Percentiles rank a stretch among this genome's conserved stretches.
phyloP scores from a whole-genome alignment of 2,329 filamentous ascomycete species.

The Stagonosporopsis cucurbitacearum region DNA sequence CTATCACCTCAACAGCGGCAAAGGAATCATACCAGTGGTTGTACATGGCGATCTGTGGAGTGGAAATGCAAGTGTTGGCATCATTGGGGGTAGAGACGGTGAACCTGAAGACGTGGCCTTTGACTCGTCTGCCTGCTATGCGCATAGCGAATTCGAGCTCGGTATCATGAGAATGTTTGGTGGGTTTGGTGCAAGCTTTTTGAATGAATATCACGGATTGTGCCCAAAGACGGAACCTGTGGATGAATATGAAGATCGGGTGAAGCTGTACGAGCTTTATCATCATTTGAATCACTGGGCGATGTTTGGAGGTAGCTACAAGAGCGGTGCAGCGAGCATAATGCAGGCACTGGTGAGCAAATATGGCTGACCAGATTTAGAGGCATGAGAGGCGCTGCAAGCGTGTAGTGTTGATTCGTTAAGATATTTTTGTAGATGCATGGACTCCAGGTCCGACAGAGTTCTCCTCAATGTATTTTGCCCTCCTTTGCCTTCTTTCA shows the following conservation, averaged over 20 bases:
- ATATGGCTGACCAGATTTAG: constrained; percentile 58
- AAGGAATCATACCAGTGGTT: constrained; percentile 75
- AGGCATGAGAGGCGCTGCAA: not conserved
- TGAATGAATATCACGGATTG: constrained; percentile 76
- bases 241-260: constrained; percentile 83
- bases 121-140: constrained; percentile 82
- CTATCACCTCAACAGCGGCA: constrained; percentile 64
- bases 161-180: constrained; percentile 98
- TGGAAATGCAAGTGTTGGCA: constrained; percentile 76
- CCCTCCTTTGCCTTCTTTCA: not conserved
- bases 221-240: constrained; percentile 81
- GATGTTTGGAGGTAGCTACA: constrained; percentile 83
- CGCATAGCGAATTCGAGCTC: constrained; percentile 86
- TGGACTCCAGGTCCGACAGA: constrained; percentile 1
- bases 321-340: constrained; percentile 75
- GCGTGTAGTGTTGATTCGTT: constrained; percentile 4
- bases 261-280: constrained; percentile 85
- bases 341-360: constrained; percentile 77
- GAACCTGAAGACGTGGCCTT: constrained; percentile 83
- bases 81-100: constrained; percentile 59
- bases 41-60: constrained; percentile 95
- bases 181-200: constrained; percentile 75
- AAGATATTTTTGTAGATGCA: constrained; percentile 13
- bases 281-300: constrained; percentile 90
- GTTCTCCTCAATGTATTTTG: not conserved